Conservation (phyloP, 176 grass and related monocot species). For the Phoenix roebelenii region DNA sequence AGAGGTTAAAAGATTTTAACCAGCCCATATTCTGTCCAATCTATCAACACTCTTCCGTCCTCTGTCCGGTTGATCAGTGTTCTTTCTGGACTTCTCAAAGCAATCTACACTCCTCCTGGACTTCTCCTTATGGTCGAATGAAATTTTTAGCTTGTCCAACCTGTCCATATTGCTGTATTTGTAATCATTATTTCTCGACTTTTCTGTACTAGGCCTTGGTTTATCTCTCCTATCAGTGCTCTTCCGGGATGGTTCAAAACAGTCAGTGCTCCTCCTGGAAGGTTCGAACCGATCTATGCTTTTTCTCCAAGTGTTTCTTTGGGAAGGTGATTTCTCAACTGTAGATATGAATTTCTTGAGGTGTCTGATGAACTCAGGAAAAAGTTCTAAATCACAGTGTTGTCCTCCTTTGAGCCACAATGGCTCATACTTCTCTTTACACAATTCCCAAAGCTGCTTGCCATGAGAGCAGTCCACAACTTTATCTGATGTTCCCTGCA, state of each 20-base stretch:
- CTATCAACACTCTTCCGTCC: constrained; percentile 75
- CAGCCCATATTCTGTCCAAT: constrained; percentile 80
- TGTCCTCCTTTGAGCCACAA: constrained; percentile 85
- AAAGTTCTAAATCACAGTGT: constrained; percentile 85
- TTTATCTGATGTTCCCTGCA: constrained; percentile 83
- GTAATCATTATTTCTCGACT: constrained; percentile 40
- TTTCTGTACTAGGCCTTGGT: constrained; percentile 41
- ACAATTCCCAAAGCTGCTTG: constrained; percentile 75
- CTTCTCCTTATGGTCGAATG: constrained; percentile 67
- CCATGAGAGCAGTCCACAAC: constrained; percentile 89
- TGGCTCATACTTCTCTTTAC: constrained; percentile 83
- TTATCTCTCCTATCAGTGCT: constrained; percentile 50
- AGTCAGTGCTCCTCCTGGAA: constrained; percentile 49
- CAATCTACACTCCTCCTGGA: constrained; percentile 75
- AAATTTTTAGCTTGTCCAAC: constrained; percentile 58
- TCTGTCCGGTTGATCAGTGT: constrained; percentile 54
- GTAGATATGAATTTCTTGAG: constrained; percentile 63
- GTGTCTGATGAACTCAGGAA: constrained; percentile 74
- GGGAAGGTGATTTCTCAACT: constrained; percentile 56
- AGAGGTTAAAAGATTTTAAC: constrained; percentile 24
- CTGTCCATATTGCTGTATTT: constrained; percentile 65
- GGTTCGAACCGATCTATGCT: constrained; percentile 45
- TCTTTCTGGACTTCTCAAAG: constrained; percentile 44
- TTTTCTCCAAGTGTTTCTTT: constrained; percentile 51
- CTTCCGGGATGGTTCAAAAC: constrained; percentile 44